Evolutionary conservation across 2,329 filamentous ascomycete genomes (phyloP).

Genomic region (Claviceps monticola): DNA sequence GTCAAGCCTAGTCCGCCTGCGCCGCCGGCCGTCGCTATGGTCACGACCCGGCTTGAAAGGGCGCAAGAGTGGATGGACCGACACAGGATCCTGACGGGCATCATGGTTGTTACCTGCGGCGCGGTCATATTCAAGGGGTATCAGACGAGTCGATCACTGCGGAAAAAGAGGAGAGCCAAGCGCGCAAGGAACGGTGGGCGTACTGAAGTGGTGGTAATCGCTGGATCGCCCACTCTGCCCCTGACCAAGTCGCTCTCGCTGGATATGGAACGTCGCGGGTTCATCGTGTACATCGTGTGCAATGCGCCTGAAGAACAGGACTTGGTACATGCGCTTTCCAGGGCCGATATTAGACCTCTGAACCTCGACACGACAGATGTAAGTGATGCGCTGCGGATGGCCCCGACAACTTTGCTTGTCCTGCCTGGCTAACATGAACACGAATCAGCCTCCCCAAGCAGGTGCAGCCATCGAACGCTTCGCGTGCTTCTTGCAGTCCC

Average conservation of each 20-base stretch:
- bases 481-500: constrained; percentile 54
- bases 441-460: constrained; percentile 47
- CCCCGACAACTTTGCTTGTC: background rate
- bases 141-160: constrained; percentile 39
- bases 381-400: constrained; percentile 17
- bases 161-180: constrained; percentile 59
- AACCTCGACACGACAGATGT: constrained; percentile 73
- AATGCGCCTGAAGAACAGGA: constrained; percentile 75
- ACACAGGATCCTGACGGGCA: constrained; percentile 61
- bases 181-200: constrained; percentile 72
- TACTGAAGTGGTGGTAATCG: constrained; percentile 75
- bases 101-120: constrained; percentile 56
- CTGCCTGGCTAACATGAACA: background rate
- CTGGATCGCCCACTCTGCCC: constrained; percentile 74
- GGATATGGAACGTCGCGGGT: constrained; percentile 82
- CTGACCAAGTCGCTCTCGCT: constrained; percentile 70
- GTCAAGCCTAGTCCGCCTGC: constrained; percentile 45
- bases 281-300: constrained; percentile 85
- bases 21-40: constrained; percentile 17
- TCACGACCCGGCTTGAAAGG: constrained; percentile 31
- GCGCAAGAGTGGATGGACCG: constrained; percentile 56
- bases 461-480: constrained; percentile 59
- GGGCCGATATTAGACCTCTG: constrained; percentile 69
- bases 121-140: constrained; percentile 44
- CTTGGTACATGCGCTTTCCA: constrained; percentile 59